phyloP scores from a whole-genome alignment of 768 basidiomycete genomes.

The Pisolithus sp. region DNA sequence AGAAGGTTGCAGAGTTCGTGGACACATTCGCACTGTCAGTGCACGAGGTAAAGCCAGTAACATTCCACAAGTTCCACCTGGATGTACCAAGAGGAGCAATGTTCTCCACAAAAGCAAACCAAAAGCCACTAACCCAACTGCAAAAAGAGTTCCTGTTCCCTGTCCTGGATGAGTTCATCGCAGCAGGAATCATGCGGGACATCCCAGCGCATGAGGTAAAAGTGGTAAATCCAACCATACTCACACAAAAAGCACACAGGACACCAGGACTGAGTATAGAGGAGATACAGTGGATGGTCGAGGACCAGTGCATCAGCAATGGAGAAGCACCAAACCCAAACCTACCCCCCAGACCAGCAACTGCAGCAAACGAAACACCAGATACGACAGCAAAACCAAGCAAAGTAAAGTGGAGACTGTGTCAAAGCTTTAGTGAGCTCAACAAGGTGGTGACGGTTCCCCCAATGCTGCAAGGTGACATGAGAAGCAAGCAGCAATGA shows the following conservation, averaged over 20 bases:
- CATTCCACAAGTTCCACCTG: conserved; percentile 27
- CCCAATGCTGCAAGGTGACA: too few species aligned
- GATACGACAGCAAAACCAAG: too few species aligned
- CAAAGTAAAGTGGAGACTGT: too few species aligned
- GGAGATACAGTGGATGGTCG: conserved; percentile 1
- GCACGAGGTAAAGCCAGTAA: conserved; percentile 31
- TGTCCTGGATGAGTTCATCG: conserved; percentile 29
- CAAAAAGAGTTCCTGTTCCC: conserved; percentile 27
- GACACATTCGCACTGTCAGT: conserved; percentile 36
- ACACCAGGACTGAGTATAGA: conserved; percentile 3
- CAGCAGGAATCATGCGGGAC: conserved; percentile 22
- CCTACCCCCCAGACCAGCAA: neutral
- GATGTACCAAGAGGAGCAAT: conserved; percentile 22
- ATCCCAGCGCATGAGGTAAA: conserved; percentile 9
- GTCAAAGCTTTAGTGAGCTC: too few species aligned
- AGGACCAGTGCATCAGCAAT: conserved; percentile 6
- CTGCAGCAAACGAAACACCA: too few species aligned
- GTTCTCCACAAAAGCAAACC: conserved; percentile 29
- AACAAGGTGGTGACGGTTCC: too few species aligned
- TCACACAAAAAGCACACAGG: conserved; percentile 10
- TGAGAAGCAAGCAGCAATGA: too few species aligned
- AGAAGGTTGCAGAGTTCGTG: conserved; percentile 25
- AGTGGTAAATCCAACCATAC: conserved; percentile 4
- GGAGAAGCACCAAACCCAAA: neutral
- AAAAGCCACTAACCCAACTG: conserved; percentile 24